phyloP scores from a whole-genome alignment of 306 rosid genomes.

The Vigna mungo region DNA sequence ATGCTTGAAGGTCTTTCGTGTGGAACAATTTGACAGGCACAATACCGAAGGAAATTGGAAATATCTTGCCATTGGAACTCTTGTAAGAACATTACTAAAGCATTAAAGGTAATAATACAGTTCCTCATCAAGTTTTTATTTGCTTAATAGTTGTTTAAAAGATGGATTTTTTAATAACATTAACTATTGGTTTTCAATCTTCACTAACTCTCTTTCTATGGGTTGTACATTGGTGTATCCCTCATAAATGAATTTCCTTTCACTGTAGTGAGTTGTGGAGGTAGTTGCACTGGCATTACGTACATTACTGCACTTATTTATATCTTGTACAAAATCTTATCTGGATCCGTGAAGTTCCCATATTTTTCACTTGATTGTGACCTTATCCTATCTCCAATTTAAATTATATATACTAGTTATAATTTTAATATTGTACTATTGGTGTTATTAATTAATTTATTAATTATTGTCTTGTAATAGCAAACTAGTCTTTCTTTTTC shows the following conservation, averaged over 20 bases:
- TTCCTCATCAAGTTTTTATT: constrained; percentile 32
- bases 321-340: too few relatives aligned
- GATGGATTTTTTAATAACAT: neutral
- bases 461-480: too few relatives aligned
- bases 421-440: too few relatives aligned
- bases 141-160: neutral
- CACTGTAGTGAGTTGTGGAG: constrained; percentile 4
- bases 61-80: constrained; percentile 59
- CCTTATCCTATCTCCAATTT: too few relatives aligned
- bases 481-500: too few relatives aligned
- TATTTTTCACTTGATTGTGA: too few relatives aligned
- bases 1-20: too few relatives aligned
- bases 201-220: neutral
- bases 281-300: neutral
- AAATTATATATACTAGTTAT: too few relatives aligned
- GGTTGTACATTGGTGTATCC: neutral
- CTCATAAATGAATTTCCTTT: too few relatives aligned
- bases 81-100: constrained; percentile 63
- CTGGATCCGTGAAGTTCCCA: too few relatives aligned
- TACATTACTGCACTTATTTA: neutral
- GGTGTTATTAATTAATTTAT: too few relatives aligned
- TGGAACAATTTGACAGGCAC: constrained; percentile 78
- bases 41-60: constrained; percentile 83
- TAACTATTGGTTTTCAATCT: neutral
- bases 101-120: constrained; percentile 32